phyloP scores from a whole-genome alignment of 352 stramenopile species.

The Pythium sukuiense region DNA sequence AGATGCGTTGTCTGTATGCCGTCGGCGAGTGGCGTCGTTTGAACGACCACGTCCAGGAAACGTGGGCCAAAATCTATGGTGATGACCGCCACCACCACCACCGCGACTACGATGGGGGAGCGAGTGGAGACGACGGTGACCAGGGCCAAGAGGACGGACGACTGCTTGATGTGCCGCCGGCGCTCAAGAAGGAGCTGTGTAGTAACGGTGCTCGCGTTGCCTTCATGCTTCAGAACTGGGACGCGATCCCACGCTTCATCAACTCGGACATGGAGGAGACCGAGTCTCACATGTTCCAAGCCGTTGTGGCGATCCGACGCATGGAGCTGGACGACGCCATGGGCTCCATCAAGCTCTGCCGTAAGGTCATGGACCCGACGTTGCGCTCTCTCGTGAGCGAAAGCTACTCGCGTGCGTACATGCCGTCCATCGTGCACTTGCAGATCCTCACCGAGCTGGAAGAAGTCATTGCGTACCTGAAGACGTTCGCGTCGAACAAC shows the following conservation, averaged over 20 bases:
- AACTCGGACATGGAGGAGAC: constrained; percentile 89
- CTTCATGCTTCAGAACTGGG: constrained; percentile 86
- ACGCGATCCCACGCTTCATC: constrained; percentile 82
- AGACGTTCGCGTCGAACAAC: constrained; percentile 76
- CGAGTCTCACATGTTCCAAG: constrained; percentile 80
- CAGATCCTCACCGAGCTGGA: constrained; percentile 97
- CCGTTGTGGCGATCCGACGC: constrained; percentile 94
- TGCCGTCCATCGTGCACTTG: constrained; percentile 95
- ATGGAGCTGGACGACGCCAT: constrained; percentile 93
- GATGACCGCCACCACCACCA: constrained; percentile 31
- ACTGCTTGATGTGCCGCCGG: constrained; percentile 74
- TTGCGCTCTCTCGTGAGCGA: constrained; percentile 97
- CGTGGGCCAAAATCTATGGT: constrained; percentile 85
- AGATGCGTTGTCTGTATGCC: constrained; percentile 98
- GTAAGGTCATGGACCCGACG: constrained; percentile 95
- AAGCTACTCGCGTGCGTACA: constrained; percentile 96
- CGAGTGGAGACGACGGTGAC: constrained; percentile 14
- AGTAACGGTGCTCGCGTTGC: constrained; percentile 79
- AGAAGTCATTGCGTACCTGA: constrained; percentile 86
- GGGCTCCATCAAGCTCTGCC: constrained; percentile 91
- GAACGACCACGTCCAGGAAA: constrained; percentile 91
- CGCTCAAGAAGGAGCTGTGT: constrained; percentile 83
- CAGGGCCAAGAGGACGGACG: constrained; percentile 38
- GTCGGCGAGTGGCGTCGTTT: constrained; percentile 97
- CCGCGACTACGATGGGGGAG: constrained; percentile 25